Base-by-base conservation (phyloP, 129 eudicot species). In the Apium graveolens region DNA sequence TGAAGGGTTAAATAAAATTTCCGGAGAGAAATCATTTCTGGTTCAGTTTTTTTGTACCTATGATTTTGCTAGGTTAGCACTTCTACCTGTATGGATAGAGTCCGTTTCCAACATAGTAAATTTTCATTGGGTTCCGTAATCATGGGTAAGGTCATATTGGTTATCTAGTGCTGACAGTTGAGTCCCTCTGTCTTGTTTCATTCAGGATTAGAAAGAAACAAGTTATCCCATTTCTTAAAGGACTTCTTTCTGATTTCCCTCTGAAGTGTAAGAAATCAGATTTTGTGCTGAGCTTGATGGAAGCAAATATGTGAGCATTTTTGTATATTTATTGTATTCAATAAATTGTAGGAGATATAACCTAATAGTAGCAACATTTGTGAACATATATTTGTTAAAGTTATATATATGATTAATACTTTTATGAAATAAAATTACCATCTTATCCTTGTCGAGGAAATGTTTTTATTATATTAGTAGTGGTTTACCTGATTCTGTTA, bases 21-120 rank as follows among this genome's bases (percentile, higher is more conserved):
- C 89, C 42, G 96, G 93, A 84, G 97, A 93, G 60, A 89, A 91
- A 78, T 87, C 97, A 29, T 92, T 89, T 68, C 86, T 89, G 27
- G 97, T 96, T 34, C 99, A 96, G 44, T 96, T 96, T 78, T 96
- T 96, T 84, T 97, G 97, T 73, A 90, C 97, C 82, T 90, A 96
- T 83, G 99, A 96, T 85, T 96, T 96, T 84, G 96, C 97, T 65
- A 92, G 97, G 97, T 92, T 60, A 78, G 73, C 53, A 72, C 34
- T 48, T 24, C 35, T 72, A 41, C 11, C 16, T 42, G 35, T 72
- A 24, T 44, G 80, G 2, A 17, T 35, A 38, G 31, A 7, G 13
- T 43, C 73, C 37, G 44, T 63, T 62, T 31, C 21, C 31, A 13
- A 5, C 65, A 31, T 42, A 75, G 39, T 63, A 48, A 9, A 29